These are phyloP conservation scores for Pleurotus cornucopiae DNA, from an alignment of 768 basidiomycete genomes.

Conservation along the genomic window DNA sequence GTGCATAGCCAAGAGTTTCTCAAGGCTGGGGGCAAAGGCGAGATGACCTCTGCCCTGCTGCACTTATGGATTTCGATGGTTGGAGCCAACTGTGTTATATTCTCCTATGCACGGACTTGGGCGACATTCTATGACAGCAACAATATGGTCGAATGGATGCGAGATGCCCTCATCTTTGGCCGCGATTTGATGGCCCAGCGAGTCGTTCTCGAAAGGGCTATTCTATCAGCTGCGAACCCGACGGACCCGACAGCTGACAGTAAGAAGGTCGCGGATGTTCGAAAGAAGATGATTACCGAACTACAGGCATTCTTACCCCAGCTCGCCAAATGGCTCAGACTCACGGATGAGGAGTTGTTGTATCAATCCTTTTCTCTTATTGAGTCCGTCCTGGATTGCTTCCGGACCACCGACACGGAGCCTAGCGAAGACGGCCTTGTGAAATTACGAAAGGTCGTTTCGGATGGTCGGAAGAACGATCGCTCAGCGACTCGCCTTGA, in stretches of 20 bases:
- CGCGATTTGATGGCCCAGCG: constrained; percentile 81
- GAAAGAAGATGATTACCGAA: constrained; percentile 71
- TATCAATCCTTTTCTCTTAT: constrained; percentile 86
- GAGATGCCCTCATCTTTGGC: constrained; percentile 93
- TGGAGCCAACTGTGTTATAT: constrained; percentile 75
- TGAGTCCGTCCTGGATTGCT: constrained; percentile 72
- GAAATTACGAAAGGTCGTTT: constrained; percentile 65
- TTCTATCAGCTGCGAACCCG: neutral
- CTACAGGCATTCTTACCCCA: constrained; percentile 79
- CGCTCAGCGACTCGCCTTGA: constrained; percentile 51
- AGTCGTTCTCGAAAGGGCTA: constrained; percentile 71
- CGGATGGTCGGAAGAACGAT: constrained; percentile 51
- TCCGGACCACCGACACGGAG: constrained; percentile 54
- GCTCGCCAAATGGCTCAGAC: constrained; percentile 81
- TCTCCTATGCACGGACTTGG: constrained; percentile 82
- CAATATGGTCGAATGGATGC: constrained; percentile 96
- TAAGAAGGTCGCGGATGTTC: constrained; percentile 51
- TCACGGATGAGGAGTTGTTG: constrained; percentile 89
- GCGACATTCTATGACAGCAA: constrained; percentile 72
- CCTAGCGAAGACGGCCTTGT: constrained; percentile 55
- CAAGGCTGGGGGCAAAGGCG: constrained; percentile 33
- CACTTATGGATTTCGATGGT: constrained; percentile 84
- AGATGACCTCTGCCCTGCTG: constrained; percentile 49
- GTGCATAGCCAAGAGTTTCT: constrained; percentile 55
- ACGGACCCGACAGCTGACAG: constrained; percentile 30